These are phyloP conservation scores for Rhodomyrtus psidioides DNA, from an alignment of 441 rosid species.

Conservation along the genomic window DNA sequence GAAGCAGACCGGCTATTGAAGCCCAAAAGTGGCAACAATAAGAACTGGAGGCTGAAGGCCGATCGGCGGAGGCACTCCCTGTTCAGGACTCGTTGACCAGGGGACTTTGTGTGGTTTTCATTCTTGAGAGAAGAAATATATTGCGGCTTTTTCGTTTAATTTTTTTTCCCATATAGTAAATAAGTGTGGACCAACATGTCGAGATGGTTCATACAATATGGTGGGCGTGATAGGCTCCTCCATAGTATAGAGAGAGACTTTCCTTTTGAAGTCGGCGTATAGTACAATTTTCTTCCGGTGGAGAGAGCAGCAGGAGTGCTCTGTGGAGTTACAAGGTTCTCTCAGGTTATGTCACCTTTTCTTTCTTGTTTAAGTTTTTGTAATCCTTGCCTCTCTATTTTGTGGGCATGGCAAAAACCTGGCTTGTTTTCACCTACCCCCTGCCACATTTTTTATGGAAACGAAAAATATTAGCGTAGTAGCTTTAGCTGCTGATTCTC, in stretches of 20 bases:
- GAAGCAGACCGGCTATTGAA: conserved; percentile 48
- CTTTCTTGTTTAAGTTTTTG: not conserved
- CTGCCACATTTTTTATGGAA: not conserved
- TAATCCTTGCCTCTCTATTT: not conserved
- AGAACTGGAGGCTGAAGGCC: conserved; percentile 34
- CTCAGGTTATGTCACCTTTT: not conserved
- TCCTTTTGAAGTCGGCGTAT: not conserved
- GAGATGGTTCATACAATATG: not conserved
- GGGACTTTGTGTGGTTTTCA: conserved; percentile 6
- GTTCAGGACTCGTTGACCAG: conserved; percentile 22
- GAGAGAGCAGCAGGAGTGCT: not conserved
- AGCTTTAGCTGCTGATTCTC: not conserved
- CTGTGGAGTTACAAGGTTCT: not conserved
- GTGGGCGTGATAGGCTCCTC: not conserved
- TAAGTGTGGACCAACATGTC: conserved; percentile 16
- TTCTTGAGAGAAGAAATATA: conserved; percentile 28
- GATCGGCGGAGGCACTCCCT: conserved; percentile 44
- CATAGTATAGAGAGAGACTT: not conserved
- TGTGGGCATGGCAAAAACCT: not conserved
- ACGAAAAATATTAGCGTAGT: not conserved
- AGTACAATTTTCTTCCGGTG: not conserved
- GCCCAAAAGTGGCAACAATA: conserved; percentile 30
- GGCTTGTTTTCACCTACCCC: not conserved
- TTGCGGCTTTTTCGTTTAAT: conserved; percentile 33
- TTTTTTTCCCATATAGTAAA: conserved; percentile 11